These are phyloP conservation scores for Mycena sp. DNA, from an alignment of 1,284 basidiomycete genomes.

Conservation along the genomic window DNA sequence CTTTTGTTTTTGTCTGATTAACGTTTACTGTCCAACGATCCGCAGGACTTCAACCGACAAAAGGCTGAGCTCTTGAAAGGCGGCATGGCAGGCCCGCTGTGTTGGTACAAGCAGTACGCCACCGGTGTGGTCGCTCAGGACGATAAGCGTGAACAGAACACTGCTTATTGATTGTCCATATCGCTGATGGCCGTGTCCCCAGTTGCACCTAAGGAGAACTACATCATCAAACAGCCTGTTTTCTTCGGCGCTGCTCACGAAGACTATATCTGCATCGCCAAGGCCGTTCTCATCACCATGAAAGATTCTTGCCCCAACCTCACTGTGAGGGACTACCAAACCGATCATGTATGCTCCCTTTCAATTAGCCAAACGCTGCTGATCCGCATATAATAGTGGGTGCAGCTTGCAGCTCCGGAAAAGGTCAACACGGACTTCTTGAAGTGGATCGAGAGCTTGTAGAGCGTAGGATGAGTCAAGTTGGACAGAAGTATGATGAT, in stretches of 20 bases:
- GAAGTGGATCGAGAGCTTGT: constrained; percentile 2
- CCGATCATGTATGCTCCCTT: constrained; percentile 34
- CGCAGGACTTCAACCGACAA: constrained; percentile 9
- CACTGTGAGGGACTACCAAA: constrained; percentile 40
- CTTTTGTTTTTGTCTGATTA: background rate
- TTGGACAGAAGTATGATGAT: no score
- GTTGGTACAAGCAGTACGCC: constrained; percentile 25
- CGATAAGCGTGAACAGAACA: constrained; percentile 1
- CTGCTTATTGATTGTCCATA: background rate
- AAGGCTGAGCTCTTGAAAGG: constrained; percentile 16
- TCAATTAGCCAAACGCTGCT: background rate
- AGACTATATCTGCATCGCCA: constrained; percentile 23
- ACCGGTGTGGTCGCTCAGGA: constrained; percentile 11
- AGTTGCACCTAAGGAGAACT: constrained; percentile 11
- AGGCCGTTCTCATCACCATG: constrained; percentile 1
- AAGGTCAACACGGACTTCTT: background rate
- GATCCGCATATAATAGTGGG: background rate
- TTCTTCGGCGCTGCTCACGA: constrained; percentile 28
- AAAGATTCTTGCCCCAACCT: constrained; percentile 15
- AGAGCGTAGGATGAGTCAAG: no score
- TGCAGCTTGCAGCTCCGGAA: background rate
- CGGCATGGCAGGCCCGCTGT: constrained; percentile 21
- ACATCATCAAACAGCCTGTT: constrained; percentile 28
- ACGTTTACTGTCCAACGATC: background rate
- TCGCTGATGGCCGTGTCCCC: background rate